Base-by-base conservation (phyloP, 441 rosid species). In the Codiaeum variegatum region DNA sequence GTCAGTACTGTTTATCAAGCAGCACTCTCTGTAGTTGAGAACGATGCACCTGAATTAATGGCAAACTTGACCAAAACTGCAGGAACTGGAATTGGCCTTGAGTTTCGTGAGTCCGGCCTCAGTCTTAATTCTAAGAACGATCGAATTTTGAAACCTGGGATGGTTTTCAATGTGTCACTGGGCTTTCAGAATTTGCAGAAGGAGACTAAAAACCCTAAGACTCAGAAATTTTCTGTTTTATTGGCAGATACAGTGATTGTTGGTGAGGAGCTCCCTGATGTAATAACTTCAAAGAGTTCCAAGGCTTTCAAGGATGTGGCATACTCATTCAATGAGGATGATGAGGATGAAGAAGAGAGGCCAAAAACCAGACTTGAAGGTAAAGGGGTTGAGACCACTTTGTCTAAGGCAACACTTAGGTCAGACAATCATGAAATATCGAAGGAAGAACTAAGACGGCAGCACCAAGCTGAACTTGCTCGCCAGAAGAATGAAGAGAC, bases 401-500 rank as follows among this genome's bases (percentile, higher is more conserved):
- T 82, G 42, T 86, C 96, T 32, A 94, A 94, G 87, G 80, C 98
- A 70, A 84, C 94, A 10, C 89, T 93, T 9, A 82, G 96, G 79
- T 93, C 98, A 58, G 93, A 88, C 75, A 83, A 85, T 69, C 89
- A 87, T 61, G 98, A 84, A 68, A 84, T 86, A 67, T 88, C 98
- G 5, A 91, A 90, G 83, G 97, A 91, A 75, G 97, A 91, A 90
- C 75, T 88, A 1, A 81, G 98, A 47, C 87, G 91, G 84, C 98
- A 90, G 87, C 97, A 93, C 75, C 98, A 93, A 75, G 96, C 97
- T 15, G 97, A 93, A 82, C 90, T 93, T 76, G 98, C 98, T 29
- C 93, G 90, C 19, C 93, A 91, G 79, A 91, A 93, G 74, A 93
- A 91, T 61, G 93, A 90, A 87, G 98, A 93, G 81, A 91, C 92